A percentile compares a stretch with the other conserved stretches of the same genome.
Conservation (phyloP, 2,329 filamentous ascomycete genomes). For the Diaporthe batatas region DNA sequence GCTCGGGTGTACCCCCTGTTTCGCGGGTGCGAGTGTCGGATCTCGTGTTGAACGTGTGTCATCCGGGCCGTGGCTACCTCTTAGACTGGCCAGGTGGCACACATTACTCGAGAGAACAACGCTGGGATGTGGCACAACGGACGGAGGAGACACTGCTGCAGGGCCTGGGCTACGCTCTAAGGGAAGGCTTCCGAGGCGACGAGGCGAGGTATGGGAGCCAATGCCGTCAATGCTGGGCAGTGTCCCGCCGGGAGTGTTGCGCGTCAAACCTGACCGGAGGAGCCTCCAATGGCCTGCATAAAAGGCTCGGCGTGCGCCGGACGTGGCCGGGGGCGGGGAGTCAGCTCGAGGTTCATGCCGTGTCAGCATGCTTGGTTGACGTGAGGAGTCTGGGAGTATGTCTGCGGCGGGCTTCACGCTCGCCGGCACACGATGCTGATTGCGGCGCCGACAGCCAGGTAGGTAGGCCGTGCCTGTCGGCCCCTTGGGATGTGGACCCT, state of each 20-base stretch:
- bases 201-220: conserved; percentile 34
- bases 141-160: conserved; percentile 8
- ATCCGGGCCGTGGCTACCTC: conserved; percentile 15
- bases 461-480: background rate
- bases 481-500: conserved; percentile 14
- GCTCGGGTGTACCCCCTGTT: too few species aligned
- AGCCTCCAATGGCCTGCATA: conserved; percentile 27
- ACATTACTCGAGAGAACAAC: conserved; percentile 26
- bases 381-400: too few species aligned
- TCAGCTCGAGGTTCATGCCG: conserved; percentile 13
- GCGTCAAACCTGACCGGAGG: conserved; percentile 8
- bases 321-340: conserved; percentile 2
- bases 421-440: conserved; percentile 15
- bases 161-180: conserved; percentile 19
- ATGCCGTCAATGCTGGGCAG: conserved; percentile 20
- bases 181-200: conserved; percentile 28
- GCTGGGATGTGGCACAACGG: conserved; percentile 18
- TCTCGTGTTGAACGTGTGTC: background rate
- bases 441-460: background rate
- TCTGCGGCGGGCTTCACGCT: conserved; percentile 30
- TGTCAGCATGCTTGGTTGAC: conserved; percentile 18
- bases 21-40: too few species aligned
- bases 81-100: conserved; percentile 11
- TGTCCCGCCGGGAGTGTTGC: conserved; percentile 12
- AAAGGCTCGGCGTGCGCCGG: conserved; percentile 21